Conservation (phyloP, 2,329 filamentous ascomycete species). For the Phaeosphaeria sp. region DNA sequence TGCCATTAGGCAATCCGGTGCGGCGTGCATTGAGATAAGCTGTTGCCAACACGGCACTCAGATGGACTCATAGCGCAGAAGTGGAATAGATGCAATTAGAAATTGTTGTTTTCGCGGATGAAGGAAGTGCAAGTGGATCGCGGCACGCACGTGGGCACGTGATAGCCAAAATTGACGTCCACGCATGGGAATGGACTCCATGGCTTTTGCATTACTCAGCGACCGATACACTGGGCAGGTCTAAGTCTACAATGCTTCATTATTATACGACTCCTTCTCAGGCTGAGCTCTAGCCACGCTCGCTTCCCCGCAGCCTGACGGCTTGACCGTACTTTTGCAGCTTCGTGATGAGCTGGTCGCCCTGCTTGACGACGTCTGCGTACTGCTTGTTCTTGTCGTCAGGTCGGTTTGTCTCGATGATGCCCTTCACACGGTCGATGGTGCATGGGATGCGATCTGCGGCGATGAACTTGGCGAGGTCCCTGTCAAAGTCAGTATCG, state of each 20-base stretch:
- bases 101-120: neutral
- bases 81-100: neutral
- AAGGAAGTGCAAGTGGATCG: neutral
- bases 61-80: neutral
- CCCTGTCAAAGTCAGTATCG: constrained; percentile 59
- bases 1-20: neutral
- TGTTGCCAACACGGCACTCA: neutral
- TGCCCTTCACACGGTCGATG: constrained; percentile 94
- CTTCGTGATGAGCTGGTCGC: constrained; percentile 97
- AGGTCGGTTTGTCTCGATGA: constrained; percentile 97
- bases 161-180: neutral
- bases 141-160: neutral
- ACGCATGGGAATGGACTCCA: neutral
- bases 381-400: constrained; percentile 99
- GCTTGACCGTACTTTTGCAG: constrained; percentile 99
- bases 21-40: neutral
- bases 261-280: constrained; percentile 25
- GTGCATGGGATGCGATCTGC: constrained; percentile 94
- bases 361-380: constrained; percentile 95
- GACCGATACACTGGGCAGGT: constrained; percentile 18
- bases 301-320: constrained; percentile 90
- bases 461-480: constrained; percentile 96
- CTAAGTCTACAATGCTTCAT: constrained; percentile 32
- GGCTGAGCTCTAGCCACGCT: constrained; percentile 70
- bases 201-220: constrained; percentile 20